These are phyloP conservation scores for Curvularia sp. DNA, from an alignment of 2,329 filamentous ascomycete genomes.

Conservation along the genomic window DNA sequence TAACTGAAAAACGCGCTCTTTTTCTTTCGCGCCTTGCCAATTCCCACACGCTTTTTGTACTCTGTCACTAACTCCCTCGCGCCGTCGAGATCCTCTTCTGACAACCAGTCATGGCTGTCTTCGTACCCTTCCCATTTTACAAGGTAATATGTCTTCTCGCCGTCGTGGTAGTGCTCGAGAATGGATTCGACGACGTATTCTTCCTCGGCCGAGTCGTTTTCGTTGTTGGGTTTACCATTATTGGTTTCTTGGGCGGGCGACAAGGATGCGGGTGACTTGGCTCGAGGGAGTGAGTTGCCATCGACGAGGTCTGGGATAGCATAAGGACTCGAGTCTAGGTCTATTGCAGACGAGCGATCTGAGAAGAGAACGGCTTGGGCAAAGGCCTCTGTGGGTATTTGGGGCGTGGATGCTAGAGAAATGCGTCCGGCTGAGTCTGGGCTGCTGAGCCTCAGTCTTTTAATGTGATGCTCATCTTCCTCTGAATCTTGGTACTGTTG, in stretches of 20 bases:
- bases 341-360: slow-evolving; percentile 5
- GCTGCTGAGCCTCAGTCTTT: slow-evolving; percentile 12
- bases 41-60: slow-evolving; percentile 30
- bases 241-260: background rate
- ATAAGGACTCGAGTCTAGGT: slow-evolving; percentile 1
- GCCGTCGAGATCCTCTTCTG: slow-evolving; percentile 36
- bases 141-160: slow-evolving; percentile 35
- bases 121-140: slow-evolving; percentile 48
- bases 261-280: background rate
- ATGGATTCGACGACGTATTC: slow-evolving; percentile 43
- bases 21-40: background rate
- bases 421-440: background rate
- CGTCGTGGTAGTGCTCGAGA: slow-evolving; percentile 32
- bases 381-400: slow-evolving; percentile 2
- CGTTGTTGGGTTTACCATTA: slow-evolving; percentile 10
- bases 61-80: slow-evolving; percentile 36
- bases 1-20: background rate
- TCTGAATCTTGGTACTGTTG: background rate
- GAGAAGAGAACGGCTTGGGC: slow-evolving; percentile 2
- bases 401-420: background rate
- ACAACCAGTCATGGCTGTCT: slow-evolving; percentile 42
- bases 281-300: background rate
- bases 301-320: background rate
- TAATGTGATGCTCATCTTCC: background rate
- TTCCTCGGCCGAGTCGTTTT: slow-evolving; percentile 19